Base-by-base conservation (phyloP, 805 yeast species). In the Candida pini region DNA sequence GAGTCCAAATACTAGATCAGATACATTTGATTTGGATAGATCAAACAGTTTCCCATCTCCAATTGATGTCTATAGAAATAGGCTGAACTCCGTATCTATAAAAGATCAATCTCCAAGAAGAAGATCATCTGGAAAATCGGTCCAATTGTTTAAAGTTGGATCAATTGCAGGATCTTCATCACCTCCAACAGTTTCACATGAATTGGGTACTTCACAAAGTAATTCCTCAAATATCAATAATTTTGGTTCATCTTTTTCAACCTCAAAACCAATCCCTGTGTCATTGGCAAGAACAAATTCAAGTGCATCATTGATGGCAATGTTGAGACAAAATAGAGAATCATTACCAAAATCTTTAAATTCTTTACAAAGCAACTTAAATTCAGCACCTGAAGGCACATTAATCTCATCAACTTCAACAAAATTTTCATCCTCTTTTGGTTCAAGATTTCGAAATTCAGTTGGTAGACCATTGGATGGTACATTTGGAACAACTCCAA, bases 401-500 rank as follows among this genome's bases (percentile, higher is more conserved):
- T 20, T 48, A 20, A 44, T 45, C 13, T 39, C 55, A 5, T 51
- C 58, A 1, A 41, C 48, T 2, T 64, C 79, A 0, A 81, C 84
- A 2, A 68, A 78, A 43, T 81, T 79, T 44, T 72, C 85, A 2
- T 77, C 90, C 1, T 79, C 89, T 0, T 81, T 81, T 55, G 84
- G 85, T 0, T 77, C 79, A n/a, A 62, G 84, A 31, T 47, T 56
- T 29, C 48, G 53, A 36, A 47, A 45, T 9, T 40, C 49, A 2
- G 38, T 47, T 7, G 45, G 56, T 18, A 40, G 62, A 18, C 5
- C 25, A 4, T 12, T 22, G 8, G 25, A 22, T 5, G 25, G 25
- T 5, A 12, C 25, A 4, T 22, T 13, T 12, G n/a, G 13, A 22
- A 12, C 25, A 22, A 22, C 25, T 12, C 25, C 10, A 22, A 39